Evolutionary conservation across 83 land plant species (phyloP).

Genomic region (Picea mariana): DNA sequence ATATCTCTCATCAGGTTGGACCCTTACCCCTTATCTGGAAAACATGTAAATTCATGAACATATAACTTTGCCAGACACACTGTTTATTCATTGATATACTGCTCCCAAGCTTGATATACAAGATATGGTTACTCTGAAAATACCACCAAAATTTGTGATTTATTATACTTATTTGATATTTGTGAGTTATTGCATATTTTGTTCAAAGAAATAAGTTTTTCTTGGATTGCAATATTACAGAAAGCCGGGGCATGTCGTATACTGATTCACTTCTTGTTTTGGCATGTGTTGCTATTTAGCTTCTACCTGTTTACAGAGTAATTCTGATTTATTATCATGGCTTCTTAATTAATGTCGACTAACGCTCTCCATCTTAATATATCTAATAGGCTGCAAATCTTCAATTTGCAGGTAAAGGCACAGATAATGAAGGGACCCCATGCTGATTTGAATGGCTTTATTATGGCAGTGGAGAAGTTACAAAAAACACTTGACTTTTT

Average conservation of each 20-base stretch:
- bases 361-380: neutral
- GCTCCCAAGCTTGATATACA: neutral
- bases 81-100: neutral
- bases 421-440: conserved; percentile 38
- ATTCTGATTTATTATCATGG: neutral
- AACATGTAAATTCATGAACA: neutral
- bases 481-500: conserved; percentile 35
- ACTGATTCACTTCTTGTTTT: neutral
- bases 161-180: neutral
- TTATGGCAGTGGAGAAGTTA: conserved; percentile 46
- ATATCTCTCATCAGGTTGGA: conserved; percentile 15
- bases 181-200: neutral
- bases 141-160: neutral
- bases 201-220: neutral
- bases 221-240: neutral
- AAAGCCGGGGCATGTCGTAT: neutral
- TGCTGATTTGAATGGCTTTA: conserved; percentile 39
- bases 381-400: neutral
- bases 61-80: neutral
- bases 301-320: neutral
- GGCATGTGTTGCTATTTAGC: neutral
- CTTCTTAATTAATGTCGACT: neutral
- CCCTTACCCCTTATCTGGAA: neutral
- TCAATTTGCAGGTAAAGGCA: conserved; percentile 31
- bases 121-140: neutral